These are phyloP conservation scores for Zygosaccharomyces sapae DNA, from an alignment of 1,139 yeast genomes.

Conservation along the genomic window DNA sequence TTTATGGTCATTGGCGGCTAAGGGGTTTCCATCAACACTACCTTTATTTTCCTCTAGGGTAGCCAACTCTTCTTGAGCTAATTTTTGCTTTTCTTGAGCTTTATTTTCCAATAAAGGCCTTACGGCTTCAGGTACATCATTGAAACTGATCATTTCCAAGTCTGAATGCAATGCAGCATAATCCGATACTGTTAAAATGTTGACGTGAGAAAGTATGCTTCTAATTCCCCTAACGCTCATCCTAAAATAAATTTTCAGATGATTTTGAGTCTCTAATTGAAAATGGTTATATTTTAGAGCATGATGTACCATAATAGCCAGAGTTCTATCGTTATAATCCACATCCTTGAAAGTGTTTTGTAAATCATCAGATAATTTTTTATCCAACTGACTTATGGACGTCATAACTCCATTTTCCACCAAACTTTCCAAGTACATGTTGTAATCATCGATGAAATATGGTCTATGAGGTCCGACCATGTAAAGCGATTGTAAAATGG, in stretches of 20 bases:
- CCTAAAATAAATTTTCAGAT: slow-evolving; percentile 23
- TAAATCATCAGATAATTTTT: slow-evolving; percentile 33
- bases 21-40: background rate
- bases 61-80: background rate
- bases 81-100: slow-evolving; percentile 16
- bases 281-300: slow-evolving; percentile 37
- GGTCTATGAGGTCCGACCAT: slow-evolving; percentile 40
- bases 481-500: slow-evolving; percentile 56
- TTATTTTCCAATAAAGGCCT: slow-evolving; percentile 41
- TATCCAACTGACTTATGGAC: slow-evolving; percentile 25
- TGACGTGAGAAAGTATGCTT: slow-evolving; percentile 59
- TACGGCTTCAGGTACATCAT: slow-evolving; percentile 29
- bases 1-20: background rate
- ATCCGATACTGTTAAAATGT: slow-evolving; percentile 64
- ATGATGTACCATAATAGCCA: slow-evolving; percentile 37
- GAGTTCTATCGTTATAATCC: slow-evolving; percentile 45
- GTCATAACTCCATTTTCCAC: slow-evolving; percentile 37
- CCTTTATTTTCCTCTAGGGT: background rate
- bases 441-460: slow-evolving; percentile 41
- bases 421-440: slow-evolving; percentile 46
- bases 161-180: slow-evolving; percentile 37
- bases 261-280: slow-evolving; percentile 7
- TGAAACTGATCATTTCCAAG: slow-evolving; percentile 16
- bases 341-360: slow-evolving; percentile 36
- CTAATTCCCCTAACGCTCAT: slow-evolving; percentile 27